Percentiles rank a stretch among this genome's conserved stretches.
These are phyloP conservation scores for Mycena crocata DNA, from an alignment of 768 basidiomycete species.

Conservation along the genomic window DNA sequence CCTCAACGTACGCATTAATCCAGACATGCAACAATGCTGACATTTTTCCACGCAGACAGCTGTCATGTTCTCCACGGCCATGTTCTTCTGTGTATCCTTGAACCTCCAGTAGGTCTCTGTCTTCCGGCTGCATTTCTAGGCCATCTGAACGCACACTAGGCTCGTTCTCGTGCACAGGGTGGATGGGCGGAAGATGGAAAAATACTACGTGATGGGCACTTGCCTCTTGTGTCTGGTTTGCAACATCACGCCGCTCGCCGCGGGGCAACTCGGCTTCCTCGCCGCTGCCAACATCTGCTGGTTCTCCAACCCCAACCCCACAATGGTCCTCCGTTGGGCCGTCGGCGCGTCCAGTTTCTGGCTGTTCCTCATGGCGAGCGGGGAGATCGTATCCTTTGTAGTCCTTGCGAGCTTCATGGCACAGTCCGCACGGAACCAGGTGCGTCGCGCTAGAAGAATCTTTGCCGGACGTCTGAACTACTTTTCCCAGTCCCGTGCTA, in stretches of 20 bases:
- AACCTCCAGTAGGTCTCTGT: constrained; percentile 3
- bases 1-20: too few relatives aligned
- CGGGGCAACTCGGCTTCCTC: background rate
- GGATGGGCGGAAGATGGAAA: constrained; percentile 5
- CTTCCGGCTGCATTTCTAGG: too few relatives aligned
- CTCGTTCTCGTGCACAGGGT: constrained; percentile 1
- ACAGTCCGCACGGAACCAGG: background rate
- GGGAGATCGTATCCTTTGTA: constrained; percentile 8
- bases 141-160: too few relatives aligned
- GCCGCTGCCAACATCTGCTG: background rate
- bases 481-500: too few relatives aligned
- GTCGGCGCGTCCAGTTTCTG: constrained; percentile 3
- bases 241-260: background rate
- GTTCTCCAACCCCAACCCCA: background rate
- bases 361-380: background rate
- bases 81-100: background rate
- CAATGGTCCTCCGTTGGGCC: background rate
- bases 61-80: background rate
- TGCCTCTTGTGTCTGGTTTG: background rate
- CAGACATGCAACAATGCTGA: too few relatives aligned
- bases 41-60: too few relatives aligned
- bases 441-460: too few relatives aligned
- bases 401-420: background rate
- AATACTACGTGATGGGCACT: constrained; percentile 1
- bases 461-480: too few relatives aligned